phyloP scores from a whole-genome alignment of 176 grass and related monocot species.

The Avena atlantica region DNA sequence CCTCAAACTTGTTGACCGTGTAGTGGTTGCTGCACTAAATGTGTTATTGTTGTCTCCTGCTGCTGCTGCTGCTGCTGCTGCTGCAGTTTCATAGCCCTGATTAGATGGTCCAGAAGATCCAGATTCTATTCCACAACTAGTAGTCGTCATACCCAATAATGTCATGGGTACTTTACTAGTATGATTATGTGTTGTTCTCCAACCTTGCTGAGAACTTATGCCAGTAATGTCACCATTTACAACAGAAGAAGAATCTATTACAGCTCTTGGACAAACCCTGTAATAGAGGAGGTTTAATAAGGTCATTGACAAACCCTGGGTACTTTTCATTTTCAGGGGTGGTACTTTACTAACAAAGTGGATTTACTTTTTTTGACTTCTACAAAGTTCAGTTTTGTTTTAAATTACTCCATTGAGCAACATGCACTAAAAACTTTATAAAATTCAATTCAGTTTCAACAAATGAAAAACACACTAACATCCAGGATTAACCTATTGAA shows the following conservation, averaged over 20 bases:
- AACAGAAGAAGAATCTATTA: slow-evolving; percentile 33
- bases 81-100: slow-evolving; percentile 21
- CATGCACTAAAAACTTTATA: slow-evolving; percentile 17
- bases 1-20: background rate
- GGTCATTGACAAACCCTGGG: background rate
- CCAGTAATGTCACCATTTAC: slow-evolving; percentile 17
- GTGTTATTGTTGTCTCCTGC: slow-evolving; percentile 24
- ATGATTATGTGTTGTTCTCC: slow-evolving; percentile 54
- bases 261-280: slow-evolving; percentile 43
- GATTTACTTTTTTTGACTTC: background rate
- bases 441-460: slow-evolving; percentile 13
- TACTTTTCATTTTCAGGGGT: slow-evolving; percentile 26
- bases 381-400: background rate
- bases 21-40: slow-evolving; percentile 18
- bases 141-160: background rate
- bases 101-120: slow-evolving; percentile 37
- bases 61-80: slow-evolving; percentile 3
- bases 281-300: slow-evolving; percentile 17
- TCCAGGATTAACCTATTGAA: background rate
- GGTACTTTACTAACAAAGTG: slow-evolving; percentile 14
- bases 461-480: background rate
- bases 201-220: slow-evolving; percentile 39
- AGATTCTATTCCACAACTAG: slow-evolving; percentile 30
- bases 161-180: slow-evolving; percentile 38
- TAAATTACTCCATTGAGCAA: slow-evolving; percentile 12